These are phyloP conservation scores for Penicillium maclennaniae DNA, from an alignment of 495 filamentous ascomycete genomes.

Conservation along the genomic window DNA sequence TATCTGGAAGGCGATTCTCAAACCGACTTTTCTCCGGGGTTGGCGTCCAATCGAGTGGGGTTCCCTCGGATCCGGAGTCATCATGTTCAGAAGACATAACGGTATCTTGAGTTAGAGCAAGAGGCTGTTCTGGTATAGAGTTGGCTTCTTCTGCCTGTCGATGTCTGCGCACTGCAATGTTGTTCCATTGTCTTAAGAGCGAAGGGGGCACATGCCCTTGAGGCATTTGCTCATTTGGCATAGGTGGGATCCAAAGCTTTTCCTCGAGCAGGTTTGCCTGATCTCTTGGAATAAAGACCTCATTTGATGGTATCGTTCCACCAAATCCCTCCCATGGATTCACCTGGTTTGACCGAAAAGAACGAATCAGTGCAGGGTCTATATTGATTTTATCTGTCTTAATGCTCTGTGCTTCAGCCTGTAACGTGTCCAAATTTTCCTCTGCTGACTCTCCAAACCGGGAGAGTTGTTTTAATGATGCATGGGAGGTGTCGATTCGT, in stretches of 20 bases:
- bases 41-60: neutral
- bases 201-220: constrained; percentile 35
- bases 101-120: constrained; percentile 6
- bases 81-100: constrained; percentile 2
- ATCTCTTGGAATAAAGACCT: constrained; percentile 54
- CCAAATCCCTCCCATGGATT: constrained; percentile 39
- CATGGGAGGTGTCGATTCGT: constrained; percentile 2
- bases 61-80: neutral
- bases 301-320: constrained; percentile 36
- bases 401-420: neutral
- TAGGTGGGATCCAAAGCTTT: constrained; percentile 42
- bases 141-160: neutral
- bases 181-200: constrained; percentile 37
- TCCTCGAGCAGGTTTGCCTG: constrained; percentile 58
- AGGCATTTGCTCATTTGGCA: constrained; percentile 17
- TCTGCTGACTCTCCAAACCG: neutral
- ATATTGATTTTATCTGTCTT: neutral
- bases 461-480: neutral
- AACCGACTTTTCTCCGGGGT: constrained; percentile 1
- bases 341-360: neutral
- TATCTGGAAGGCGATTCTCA: constrained; percentile 20
- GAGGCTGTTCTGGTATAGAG: neutral
- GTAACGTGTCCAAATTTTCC: neutral
- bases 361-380: neutral
- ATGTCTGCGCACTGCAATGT: constrained; percentile 28